Evolutionary conservation across 768 basidiomycete genomes (phyloP).

Genomic region (Podaxis sp.): DNA sequence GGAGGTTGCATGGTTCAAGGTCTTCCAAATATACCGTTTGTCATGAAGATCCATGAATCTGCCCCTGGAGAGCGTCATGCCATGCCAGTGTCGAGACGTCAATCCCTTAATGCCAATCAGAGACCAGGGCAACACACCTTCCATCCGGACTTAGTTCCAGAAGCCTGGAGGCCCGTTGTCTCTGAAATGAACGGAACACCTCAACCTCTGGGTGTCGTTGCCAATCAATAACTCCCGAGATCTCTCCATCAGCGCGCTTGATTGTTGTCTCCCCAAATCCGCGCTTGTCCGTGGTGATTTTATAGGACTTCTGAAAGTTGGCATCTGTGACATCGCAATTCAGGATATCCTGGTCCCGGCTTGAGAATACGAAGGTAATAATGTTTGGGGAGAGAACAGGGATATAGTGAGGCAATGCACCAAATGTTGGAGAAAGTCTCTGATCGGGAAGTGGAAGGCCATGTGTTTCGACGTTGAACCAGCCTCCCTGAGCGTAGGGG

Average conservation of each 20-base stretch:
- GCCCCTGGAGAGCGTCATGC: constrained; percentile 7
- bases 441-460: constrained; percentile 8
- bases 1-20: constrained; percentile 9
- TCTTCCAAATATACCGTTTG: constrained; percentile 18
- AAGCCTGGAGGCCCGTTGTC: constrained; percentile 18
- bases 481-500: constrained; percentile 24
- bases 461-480: constrained; percentile 19
- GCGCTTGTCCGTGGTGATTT: constrained; percentile 19
- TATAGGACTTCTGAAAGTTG: constrained; percentile 18
- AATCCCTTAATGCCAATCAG: not conserved
- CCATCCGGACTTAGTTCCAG: constrained; percentile 16
- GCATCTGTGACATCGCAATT: constrained; percentile 22
- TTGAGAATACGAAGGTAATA: constrained; percentile 21
- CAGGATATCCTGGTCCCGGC: constrained; percentile 20
- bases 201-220: constrained; percentile 17
- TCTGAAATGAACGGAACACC: constrained; percentile 14
- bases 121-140: constrained; percentile 5
- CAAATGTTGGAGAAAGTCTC: constrained; percentile 20
- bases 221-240: constrained; percentile 23
- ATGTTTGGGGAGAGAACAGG: constrained; percentile 21
- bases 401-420: constrained; percentile 21
- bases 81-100: not conserved
- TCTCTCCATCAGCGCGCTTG: constrained; percentile 15
- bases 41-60: constrained; percentile 14
- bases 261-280: constrained; percentile 18